Base-by-base conservation (phyloP, 176 grass and related monocot species). In the Calamus simplicifolius region DNA sequence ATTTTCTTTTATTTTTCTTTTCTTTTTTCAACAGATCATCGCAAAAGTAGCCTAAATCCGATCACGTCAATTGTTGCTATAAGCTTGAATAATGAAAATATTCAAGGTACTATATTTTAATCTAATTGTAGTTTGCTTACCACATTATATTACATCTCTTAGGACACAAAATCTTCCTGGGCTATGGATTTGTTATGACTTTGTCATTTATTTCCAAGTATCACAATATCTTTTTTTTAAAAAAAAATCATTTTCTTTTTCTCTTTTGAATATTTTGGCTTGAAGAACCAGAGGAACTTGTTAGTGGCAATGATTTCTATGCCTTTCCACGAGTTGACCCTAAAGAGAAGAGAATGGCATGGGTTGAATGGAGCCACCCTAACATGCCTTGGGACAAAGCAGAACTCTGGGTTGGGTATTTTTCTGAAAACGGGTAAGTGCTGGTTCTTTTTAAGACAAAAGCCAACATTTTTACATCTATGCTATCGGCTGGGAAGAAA, bases 361-460 rank as follows among this genome's bases (percentile, higher is more conserved):
- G 90, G 90, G 86, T 95, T 68, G 86, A 95, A 29, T 95, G 90
- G 90, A 73, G 80, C 57, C 82, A 95, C 69, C 90, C 90, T 61
- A 86, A 84, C 74, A 95, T 95, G 90, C 77, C 75, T 51, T 95
- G 90, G 90, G 90, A 95, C 73, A 95, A 82, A 79, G 79, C 90
- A 67, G 82, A 95, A 73, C 82, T 95, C 59, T 95, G 86, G 90
- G 86, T 89, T 81, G 90, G 90, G 48, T 68, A 87, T 60, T 89
- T 95, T 52, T 77, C 77, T 50, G 85, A 84, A 61, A 87, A 54
- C 60, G 86, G 90, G 90, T 95, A 84, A 79, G 18, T 68, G 31
- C 2, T 51, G 27, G 27, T 71, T 31, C 29, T 85, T 50, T 21
- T 63, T 43, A 18, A 38, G 74, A 13, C 38, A 27, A 28, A 52